A percentile compares a stretch with the other conserved stretches of the same genome.
Evolutionary conservation across 2,329 filamentous ascomycete species (phyloP).

Genomic region (Colletotrichum liriopes): DNA sequence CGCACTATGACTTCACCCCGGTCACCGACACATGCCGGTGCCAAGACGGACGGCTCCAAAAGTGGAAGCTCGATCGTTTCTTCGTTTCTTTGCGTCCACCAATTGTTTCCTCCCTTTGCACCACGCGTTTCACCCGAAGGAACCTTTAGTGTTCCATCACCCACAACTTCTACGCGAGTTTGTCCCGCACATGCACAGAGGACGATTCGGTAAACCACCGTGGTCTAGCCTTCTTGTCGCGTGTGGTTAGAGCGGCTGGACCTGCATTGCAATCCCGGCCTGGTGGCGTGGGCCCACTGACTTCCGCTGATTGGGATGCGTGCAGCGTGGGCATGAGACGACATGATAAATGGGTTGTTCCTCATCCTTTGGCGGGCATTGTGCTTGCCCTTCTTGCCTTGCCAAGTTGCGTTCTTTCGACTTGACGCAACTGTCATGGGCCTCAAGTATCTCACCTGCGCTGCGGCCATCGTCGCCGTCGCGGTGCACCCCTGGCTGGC

Average conservation of each 20-base stretch:
- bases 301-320: background rate
- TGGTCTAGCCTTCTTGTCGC: slow-evolving; percentile 16
- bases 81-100: slow-evolving; percentile 13
- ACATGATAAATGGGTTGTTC: slow-evolving; percentile 35
- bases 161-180: background rate
- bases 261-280: slow-evolving; percentile 21
- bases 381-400: slow-evolving; percentile 21
- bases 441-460: slow-evolving; percentile 31
- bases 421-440: slow-evolving; percentile 32
- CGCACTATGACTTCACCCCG: background rate
- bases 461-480: slow-evolving; percentile 28
- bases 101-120: slow-evolving; percentile 23
- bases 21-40: slow-evolving; percentile 8
- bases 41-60: slow-evolving; percentile 37
- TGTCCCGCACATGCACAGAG: background rate
- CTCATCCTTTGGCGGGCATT: slow-evolving; percentile 16
- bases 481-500: slow-evolving; percentile 32
- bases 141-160: background rate
- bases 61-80: slow-evolving; percentile 24
- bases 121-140: slow-evolving; percentile 36
- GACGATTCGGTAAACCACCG: slow-evolving; percentile 10
- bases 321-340: slow-evolving; percentile 8
- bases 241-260: slow-evolving; percentile 18
- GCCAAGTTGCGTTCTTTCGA: slow-evolving; percentile 24
- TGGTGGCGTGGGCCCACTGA: slow-evolving; percentile 12